These are phyloP conservation scores for Amphichorda felina DNA, from an alignment of 2,329 filamentous ascomycete genomes.

Conservation along the genomic window DNA sequence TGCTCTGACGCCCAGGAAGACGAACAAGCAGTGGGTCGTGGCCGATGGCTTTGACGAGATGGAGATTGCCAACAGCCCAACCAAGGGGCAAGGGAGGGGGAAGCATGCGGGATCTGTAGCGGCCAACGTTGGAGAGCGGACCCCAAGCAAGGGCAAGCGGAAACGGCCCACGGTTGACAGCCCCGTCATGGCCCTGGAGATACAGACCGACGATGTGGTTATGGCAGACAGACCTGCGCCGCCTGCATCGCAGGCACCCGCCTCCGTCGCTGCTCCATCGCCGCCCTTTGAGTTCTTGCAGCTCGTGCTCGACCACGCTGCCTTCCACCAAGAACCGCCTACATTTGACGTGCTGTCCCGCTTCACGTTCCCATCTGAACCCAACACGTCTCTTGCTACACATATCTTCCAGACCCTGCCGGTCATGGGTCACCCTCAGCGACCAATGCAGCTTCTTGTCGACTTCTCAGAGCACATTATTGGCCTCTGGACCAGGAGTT, in stretches of 20 bases:
- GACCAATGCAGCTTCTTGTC: constrained; percentile 43
- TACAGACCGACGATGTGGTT: constrained; percentile 26
- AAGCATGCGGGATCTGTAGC: constrained; percentile 29
- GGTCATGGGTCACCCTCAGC: constrained; percentile 34
- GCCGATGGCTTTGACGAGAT: constrained; percentile 70
- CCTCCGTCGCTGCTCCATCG: constrained; percentile 10
- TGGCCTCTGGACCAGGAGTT: constrained; percentile 55
- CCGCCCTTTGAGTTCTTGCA: constrained; percentile 37
- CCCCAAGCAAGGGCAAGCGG: constrained; percentile 58
- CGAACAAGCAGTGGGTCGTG: constrained; percentile 35
- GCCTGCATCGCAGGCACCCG: constrained; percentile 8
- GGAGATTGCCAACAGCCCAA: constrained; percentile 41
- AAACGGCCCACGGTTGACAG: constrained; percentile 57
- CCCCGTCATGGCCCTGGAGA: constrained; percentile 50
- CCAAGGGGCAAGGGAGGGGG: constrained; percentile 31
- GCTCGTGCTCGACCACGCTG: constrained; percentile 51
- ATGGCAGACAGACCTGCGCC: constrained; percentile 15
- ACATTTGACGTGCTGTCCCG: constrained; percentile 58
- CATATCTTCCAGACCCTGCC: constrained; percentile 58
- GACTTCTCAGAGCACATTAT: constrained; percentile 54
- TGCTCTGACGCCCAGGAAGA: constrained; percentile 48
- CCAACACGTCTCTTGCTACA: constrained; percentile 49
- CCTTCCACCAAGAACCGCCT: constrained; percentile 40
- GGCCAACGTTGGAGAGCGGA: constrained; percentile 34
- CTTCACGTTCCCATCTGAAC: constrained; percentile 53